Evolutionary conservation across 2,329 filamentous ascomycete genomes (phyloP).

Genomic region (Rutstroemia sp.): DNA sequence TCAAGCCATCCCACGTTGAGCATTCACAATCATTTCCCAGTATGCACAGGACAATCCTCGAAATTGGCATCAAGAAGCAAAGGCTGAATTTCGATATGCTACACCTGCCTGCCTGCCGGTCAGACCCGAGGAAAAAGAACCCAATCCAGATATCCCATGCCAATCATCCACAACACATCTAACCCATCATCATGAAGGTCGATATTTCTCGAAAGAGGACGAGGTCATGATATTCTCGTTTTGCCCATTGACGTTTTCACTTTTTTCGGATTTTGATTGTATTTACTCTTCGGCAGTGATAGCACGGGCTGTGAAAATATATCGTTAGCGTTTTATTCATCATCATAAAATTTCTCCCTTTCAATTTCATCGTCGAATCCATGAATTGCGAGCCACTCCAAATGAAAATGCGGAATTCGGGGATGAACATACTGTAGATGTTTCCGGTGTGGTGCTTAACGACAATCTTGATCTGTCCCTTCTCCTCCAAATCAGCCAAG

Average conservation of each 20-base stretch:
- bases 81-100: slow-evolving; percentile 8
- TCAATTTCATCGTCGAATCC: background rate
- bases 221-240: slow-evolving; percentile 6
- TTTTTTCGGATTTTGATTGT: slow-evolving; percentile 8
- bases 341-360: background rate
- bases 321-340: slow-evolving; percentile 1
- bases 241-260: slow-evolving; percentile 3
- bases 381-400: background rate
- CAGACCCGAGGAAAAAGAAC: slow-evolving; percentile 11
- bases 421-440: slow-evolving; percentile 74
- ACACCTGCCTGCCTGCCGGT: slow-evolving; percentile 11
- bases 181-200: background rate
- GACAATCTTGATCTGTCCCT: slow-evolving; percentile 97
- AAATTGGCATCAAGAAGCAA: slow-evolving; percentile 9
- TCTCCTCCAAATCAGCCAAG: slow-evolving; percentile 90
- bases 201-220: slow-evolving; percentile 3
- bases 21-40: no score
- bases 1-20: no score
- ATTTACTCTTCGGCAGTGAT: slow-evolving; percentile 43
- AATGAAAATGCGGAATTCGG: background rate
- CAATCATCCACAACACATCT: slow-evolving; percentile 6
- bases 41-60: no score
- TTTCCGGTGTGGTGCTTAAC: slow-evolving; percentile 94
- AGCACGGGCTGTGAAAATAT: slow-evolving; percentile 46
- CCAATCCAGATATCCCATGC: slow-evolving; percentile 9